Evolutionary conservation across 306 rosid genomes (phyloP).

Genomic region (Dalbergia oliveri): DNA sequence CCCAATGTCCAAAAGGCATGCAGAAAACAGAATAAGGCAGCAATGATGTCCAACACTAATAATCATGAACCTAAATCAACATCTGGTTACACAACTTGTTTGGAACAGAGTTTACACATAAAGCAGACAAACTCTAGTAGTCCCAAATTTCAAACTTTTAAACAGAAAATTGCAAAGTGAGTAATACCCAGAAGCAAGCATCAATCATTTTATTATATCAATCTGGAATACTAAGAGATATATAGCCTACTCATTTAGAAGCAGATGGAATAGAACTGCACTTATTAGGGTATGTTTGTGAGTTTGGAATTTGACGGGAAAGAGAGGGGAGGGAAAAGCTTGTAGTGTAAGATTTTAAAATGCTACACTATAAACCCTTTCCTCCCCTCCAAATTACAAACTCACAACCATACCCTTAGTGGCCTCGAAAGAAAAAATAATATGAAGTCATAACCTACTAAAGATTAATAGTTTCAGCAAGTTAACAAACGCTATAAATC

Average conservation of each 20-base stretch:
- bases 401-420: too few relatives aligned
- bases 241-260: too few relatives aligned
- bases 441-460: neutral
- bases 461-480: neutral
- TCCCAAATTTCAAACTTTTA: neutral
- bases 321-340: too few relatives aligned
- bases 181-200: too few relatives aligned
- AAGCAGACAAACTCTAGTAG: conserved; percentile 6
- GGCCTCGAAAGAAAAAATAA: conserved; percentile 9
- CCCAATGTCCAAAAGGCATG: conserved; percentile 7
- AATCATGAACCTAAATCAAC: conserved; percentile 1
- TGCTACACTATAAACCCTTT: too few relatives aligned
- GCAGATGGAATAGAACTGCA: neutral
- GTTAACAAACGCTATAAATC: conserved; percentile 22
- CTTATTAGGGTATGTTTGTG: too few relatives aligned
- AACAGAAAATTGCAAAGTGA: neutral
- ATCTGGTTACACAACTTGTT: conserved; percentile 2
- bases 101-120: neutral
- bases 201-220: too few relatives aligned
- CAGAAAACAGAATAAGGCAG: conserved; percentile 1
- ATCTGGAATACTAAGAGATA: too few relatives aligned
- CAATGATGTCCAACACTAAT: conserved; percentile 19
- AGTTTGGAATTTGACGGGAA: too few relatives aligned
- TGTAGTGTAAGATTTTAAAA: too few relatives aligned
- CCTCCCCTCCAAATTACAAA: too few relatives aligned